These are phyloP conservation scores for Cymbopogon citratus DNA, from an alignment of 176 grass and related monocot genomes.

Conservation along the genomic window DNA sequence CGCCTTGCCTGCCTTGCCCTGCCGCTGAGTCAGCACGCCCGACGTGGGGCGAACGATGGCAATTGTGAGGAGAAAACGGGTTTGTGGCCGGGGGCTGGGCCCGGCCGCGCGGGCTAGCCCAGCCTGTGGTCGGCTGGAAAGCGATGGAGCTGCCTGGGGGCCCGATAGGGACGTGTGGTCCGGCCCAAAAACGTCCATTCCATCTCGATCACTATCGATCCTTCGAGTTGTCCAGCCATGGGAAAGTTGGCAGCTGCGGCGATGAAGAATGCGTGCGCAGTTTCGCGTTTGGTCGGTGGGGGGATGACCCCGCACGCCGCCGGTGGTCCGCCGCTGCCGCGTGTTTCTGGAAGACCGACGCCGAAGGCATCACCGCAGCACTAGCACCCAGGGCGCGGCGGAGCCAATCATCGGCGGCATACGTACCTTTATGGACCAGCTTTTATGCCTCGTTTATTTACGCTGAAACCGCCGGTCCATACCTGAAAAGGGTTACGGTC, in stretches of 20 bases:
- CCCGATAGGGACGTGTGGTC: constrained; percentile 15
- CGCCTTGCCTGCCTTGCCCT: not conserved
- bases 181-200: not conserved
- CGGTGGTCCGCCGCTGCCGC: not conserved
- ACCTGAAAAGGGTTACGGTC: not conserved
- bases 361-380: no score
- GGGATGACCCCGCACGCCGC: no score
- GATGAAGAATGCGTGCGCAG: not conserved
- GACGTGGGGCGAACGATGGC: not conserved
- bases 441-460: not conserved
- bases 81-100: not conserved
- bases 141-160: not conserved
- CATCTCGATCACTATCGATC: not conserved
- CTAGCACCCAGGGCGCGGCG: no score
- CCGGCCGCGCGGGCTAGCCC: not conserved
- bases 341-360: not conserved
- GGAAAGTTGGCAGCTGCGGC: not conserved
- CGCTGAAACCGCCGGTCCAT: not conserved
- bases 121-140: constrained; percentile 29
- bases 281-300: not conserved
- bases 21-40: not conserved
- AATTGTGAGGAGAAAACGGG: no score
- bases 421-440: not conserved
- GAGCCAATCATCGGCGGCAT: not conserved
- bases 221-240: not conserved